Percentiles rank a stretch among this genome's conserved stretches.
Evolutionary conservation across 129 eudicot species (phyloP).

Genomic region (Helianthus annuus): DNA sequence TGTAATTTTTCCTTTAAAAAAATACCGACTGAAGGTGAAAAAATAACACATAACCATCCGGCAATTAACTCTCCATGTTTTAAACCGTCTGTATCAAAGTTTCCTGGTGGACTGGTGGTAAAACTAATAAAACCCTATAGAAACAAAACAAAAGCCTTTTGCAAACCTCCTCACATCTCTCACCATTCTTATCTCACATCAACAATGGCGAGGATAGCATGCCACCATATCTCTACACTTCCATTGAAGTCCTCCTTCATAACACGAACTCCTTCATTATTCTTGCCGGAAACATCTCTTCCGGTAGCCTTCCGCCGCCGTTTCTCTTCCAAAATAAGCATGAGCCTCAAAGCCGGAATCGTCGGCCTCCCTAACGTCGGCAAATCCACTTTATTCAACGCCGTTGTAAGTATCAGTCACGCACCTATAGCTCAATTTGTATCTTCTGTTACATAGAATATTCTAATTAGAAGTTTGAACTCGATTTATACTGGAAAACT

Average conservation of each 20-base stretch:
- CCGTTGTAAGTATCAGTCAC: conserved; percentile 59
- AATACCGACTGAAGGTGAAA: too few relatives aligned
- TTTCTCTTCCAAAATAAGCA: conserved; percentile 59
- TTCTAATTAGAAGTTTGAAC: too few relatives aligned
- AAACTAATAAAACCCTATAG: conserved; percentile 20
- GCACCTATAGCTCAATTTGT: background rate
- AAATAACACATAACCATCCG: too few relatives aligned
- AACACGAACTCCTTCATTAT: conserved; percentile 27
- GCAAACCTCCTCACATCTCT: background rate
- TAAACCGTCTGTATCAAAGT: background rate
- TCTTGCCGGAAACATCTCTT: conserved; percentile 27
- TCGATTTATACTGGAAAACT: too few relatives aligned
- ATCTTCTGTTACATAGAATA: background rate
- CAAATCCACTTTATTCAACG: conserved; percentile 92
- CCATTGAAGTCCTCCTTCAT: conserved; percentile 47
- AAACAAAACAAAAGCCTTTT: background rate
- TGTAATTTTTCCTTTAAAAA: too few relatives aligned
- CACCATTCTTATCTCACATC: conserved; percentile 1
- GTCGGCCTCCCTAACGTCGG: conserved; percentile 98
- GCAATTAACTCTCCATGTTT: too few relatives aligned
- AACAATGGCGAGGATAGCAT: conserved; percentile 76
- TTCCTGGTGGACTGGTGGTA: background rate
- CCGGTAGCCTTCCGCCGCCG: conserved; percentile 38
- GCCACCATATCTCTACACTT: conserved; percentile 50
- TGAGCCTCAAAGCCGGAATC: conserved; percentile 94